phyloP scores from a whole-genome alignment of 2,329 filamentous ascomycete genomes.

The Metarhizium guizhouense region DNA sequence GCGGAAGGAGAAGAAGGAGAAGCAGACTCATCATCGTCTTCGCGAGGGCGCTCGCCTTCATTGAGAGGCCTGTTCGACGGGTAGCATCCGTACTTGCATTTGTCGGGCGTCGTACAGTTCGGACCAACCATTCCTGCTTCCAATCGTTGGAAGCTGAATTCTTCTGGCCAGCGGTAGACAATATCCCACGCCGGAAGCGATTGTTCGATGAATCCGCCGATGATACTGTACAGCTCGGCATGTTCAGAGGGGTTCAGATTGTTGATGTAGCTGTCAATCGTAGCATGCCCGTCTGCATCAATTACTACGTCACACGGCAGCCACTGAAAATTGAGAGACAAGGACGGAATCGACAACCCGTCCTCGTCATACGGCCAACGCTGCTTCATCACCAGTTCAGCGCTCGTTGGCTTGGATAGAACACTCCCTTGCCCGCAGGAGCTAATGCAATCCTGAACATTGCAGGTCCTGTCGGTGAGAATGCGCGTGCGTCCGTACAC shows the following conservation, averaged over 20 bases:
- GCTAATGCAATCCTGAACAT: conserved; percentile 27
- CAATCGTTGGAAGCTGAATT: conserved; percentile 20
- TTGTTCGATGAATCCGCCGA: conserved; percentile 32
- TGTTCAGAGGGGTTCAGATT: conserved; percentile 38
- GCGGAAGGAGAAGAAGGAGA: too few relatives aligned
- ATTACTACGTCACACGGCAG: conserved; percentile 42
- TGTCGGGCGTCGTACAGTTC: conserved; percentile 11
- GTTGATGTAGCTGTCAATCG: conserved; percentile 43
- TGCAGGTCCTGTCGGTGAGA: conserved; percentile 18
- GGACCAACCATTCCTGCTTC: conserved; percentile 3
- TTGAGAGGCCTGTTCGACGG: background rate
- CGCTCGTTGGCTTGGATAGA: conserved; percentile 11
- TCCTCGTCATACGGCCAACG: background rate
- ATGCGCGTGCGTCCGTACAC: conserved; percentile 39
- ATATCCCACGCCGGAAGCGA: conserved; percentile 38
- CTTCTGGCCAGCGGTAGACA: conserved; percentile 21
- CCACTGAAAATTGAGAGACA: conserved; percentile 28
- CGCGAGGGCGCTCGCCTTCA: background rate
- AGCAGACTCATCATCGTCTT: background rate
- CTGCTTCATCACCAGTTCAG: background rate
- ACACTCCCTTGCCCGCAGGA: conserved; percentile 22
- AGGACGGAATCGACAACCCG: background rate
- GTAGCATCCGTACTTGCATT: conserved; percentile 13
- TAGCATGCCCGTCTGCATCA: conserved; percentile 22
- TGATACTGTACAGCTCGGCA: conserved; percentile 26